phyloP scores from a whole-genome alignment of 2,329 filamentous ascomycete species.

The Fusarium chuoi region DNA sequence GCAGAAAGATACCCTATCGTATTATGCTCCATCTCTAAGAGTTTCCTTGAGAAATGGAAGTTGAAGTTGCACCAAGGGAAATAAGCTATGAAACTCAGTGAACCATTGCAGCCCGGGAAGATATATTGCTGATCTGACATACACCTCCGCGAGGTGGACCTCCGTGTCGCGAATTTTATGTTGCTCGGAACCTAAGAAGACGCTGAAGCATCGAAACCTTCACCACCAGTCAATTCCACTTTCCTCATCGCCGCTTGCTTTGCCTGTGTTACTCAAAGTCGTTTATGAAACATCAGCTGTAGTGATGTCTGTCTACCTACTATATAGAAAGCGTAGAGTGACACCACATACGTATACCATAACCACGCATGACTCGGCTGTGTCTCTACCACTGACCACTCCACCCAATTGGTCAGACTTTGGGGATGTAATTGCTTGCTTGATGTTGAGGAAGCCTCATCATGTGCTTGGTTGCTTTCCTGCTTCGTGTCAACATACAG shows the following conservation, averaged over 20 bases:
- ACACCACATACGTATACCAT: not conserved
- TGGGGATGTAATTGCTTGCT: conserved; percentile 1
- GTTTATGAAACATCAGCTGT: not conserved
- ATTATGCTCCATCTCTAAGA: not conserved
- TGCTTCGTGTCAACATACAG: not conserved
- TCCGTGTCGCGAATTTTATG: not conserved
- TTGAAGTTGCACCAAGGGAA: not conserved
- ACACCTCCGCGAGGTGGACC: too few species aligned
- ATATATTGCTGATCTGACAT: not conserved
- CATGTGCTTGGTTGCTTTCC: not conserved
- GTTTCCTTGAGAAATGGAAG: not conserved
- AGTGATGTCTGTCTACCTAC: not conserved
- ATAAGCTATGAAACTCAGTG: not conserved
- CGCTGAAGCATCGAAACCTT: not conserved
- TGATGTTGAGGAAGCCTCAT: conserved; percentile 1
- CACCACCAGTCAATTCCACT: not conserved
- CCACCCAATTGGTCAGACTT: not conserved
- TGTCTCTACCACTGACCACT: not conserved
- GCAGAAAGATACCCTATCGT: not conserved
- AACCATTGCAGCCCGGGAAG: not conserved
- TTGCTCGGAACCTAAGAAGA: not conserved
- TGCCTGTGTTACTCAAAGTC: not conserved
- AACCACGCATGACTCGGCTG: not conserved
- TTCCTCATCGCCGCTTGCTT: not conserved
- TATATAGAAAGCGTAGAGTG: not conserved